phyloP scores from a whole-genome alignment of 2,329 filamentous ascomycete genomes.

The Magnaporthiopsis poae region DNA sequence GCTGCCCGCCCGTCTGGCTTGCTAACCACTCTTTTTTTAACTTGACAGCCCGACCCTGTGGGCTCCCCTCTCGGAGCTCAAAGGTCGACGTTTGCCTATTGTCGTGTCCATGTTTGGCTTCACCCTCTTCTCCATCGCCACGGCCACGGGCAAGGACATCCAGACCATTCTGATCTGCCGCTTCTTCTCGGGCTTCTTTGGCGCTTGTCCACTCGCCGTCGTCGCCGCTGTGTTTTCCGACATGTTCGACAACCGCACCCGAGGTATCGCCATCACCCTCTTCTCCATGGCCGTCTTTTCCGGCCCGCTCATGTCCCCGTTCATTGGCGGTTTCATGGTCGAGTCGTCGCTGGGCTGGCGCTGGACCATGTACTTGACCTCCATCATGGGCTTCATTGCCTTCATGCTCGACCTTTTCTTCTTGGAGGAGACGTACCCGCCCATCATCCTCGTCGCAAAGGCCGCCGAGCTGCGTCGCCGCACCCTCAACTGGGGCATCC shows the following conservation, averaged over 20 bases:
- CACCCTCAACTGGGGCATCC: slow-evolving; percentile 60
- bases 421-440: slow-evolving; percentile 61
- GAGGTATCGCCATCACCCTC: slow-evolving; percentile 48
- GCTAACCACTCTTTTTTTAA: neutral
- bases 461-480: slow-evolving; percentile 51
- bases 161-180: slow-evolving; percentile 61
- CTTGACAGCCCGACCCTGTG: slow-evolving; percentile 49
- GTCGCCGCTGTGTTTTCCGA: slow-evolving; percentile 64
- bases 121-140: slow-evolving; percentile 56
- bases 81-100: slow-evolving; percentile 54
- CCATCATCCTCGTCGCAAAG: slow-evolving; percentile 52
- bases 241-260: slow-evolving; percentile 56
- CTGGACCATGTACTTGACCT: slow-evolving; percentile 58
- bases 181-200: slow-evolving; percentile 66
- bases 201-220: slow-evolving; percentile 57
- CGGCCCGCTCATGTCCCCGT: slow-evolving; percentile 57
- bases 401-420: slow-evolving; percentile 52
- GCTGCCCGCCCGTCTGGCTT: no score
- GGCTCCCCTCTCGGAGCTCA: slow-evolving; percentile 64
- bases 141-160: slow-evolving; percentile 57
- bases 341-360: slow-evolving; percentile 58
- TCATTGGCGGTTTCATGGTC: slow-evolving; percentile 59
- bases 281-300: slow-evolving; percentile 56
- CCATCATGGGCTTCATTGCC: slow-evolving; percentile 54
- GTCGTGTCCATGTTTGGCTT: slow-evolving; percentile 58